Base-by-base conservation (phyloP, 2,329 filamentous ascomycete species). In the Ophiostoma pallidulum region DNA sequence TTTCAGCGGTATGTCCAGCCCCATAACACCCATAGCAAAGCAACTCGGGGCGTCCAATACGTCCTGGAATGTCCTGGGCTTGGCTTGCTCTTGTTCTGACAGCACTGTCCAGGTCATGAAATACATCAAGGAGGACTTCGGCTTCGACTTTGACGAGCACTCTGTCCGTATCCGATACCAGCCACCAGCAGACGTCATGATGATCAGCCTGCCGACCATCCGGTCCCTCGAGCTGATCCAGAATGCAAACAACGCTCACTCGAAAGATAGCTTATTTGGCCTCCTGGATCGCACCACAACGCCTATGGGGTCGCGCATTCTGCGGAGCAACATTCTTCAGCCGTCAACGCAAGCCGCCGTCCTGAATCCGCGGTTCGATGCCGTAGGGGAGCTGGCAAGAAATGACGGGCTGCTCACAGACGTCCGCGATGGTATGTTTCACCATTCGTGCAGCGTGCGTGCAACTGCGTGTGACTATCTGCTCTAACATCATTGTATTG, bases 151-250 rank as follows among this genome's bases (percentile, higher is more conserved):
- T 60, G 73, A 80, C 4, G 71, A 75, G n/a, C 83, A 92, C 60
- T 90, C 90, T 18, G 74, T 97, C 28, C 80, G 88, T 4, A 84
- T 97, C 59, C 83, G 80, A 53, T 96, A 94, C 56, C 83, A 91
- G 58, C 84, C 89, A 1, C 89, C 88, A 0, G 86, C 94, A 60
- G 86, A 91, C 20, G 86, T 88, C 1, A 95, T 97, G 90, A 87
- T 94, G 77, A 94, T 97, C 56, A 91, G 96, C 58, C 74, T 92
- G 3, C 84, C 87, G 1, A 94, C 90, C 0, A 87, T 96, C 24
- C 76, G 82, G 32, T 88, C 88, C 0, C 71, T 98, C 3, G 92
- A 98, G 62, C 73, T 98, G 6, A 84, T 97, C 22, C 88, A 95
- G 58, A 98, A 96, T 55, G 60, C 90, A 0, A 81, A 86, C 12